Conservation (phyloP, 495 filamentous ascomycete species). For the Lasiosphaeris hirsuta region DNA sequence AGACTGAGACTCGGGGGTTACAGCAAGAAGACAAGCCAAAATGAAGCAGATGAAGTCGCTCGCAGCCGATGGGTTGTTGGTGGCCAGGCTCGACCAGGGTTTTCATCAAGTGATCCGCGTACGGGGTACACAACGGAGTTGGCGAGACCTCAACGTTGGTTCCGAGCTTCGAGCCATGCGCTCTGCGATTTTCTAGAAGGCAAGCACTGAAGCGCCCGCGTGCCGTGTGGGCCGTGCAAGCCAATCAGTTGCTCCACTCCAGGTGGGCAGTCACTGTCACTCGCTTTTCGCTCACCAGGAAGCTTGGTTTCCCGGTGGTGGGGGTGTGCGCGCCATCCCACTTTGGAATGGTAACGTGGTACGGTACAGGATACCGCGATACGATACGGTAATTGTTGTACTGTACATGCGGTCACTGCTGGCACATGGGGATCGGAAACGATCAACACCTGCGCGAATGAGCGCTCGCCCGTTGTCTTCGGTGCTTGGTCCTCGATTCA, state of each 20-base stretch:
- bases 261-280: background rate
- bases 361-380: background rate
- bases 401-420: background rate
- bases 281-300: background rate
- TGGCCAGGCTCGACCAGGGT: background rate
- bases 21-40: background rate
- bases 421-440: too few species aligned
- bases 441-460: too few species aligned
- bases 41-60: background rate
- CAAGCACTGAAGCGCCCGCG: conserved; percentile 5
- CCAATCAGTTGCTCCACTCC: conserved; percentile 6
- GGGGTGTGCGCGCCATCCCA: conserved; percentile 8
- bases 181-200: background rate
- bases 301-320: conserved; percentile 1
- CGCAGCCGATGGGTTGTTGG: background rate
- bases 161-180: background rate
- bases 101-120: background rate
- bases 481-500: too few species aligned
- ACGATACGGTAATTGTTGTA: background rate
- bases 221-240: background rate
- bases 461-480: too few species aligned
- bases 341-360: conserved; percentile 4
- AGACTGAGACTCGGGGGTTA: too few species aligned
- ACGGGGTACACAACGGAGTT: too few species aligned
- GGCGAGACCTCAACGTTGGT: too few species aligned